Conservation (phyloP, 2,329 filamentous ascomycete genomes). For the Gliomastix tumulicola region DNA sequence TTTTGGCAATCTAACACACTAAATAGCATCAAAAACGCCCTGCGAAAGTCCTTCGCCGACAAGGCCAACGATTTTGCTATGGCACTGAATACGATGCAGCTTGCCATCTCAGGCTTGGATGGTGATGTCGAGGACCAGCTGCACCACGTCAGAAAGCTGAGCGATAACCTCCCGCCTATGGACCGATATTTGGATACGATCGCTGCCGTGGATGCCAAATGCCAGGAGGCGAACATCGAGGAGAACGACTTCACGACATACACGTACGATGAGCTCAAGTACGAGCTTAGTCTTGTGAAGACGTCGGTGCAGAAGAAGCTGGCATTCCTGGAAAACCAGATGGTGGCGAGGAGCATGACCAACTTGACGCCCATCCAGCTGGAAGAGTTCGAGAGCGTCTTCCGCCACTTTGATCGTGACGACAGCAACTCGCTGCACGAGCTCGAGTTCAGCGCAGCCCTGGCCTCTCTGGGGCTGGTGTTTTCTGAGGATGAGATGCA, state of each 20-base stretch:
- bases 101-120: conserved; percentile 94
- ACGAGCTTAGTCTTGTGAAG: conserved; percentile 87
- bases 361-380: conserved; percentile 97
- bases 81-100: conserved; percentile 87
- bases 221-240: conserved; percentile 94
- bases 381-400: conserved; percentile 97
- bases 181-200: conserved; percentile 88
- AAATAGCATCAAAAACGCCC: conserved; percentile 80
- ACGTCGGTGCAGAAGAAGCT: conserved; percentile 93
- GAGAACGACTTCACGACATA: conserved; percentile 99
- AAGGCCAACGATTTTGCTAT: conserved; percentile 98
- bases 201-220: conserved; percentile 77
- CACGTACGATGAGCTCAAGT: conserved; percentile 91
- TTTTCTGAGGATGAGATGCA: conserved; percentile 99
- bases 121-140: conserved; percentile 95
- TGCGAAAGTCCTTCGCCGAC: conserved; percentile 89
- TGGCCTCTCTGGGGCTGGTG: conserved; percentile 90
- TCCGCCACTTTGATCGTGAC: conserved; percentile 95
- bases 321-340: conserved; percentile 94
- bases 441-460: conserved; percentile 89
- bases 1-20: conserved; percentile 18
- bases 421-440: conserved; percentile 85
- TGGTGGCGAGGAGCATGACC: conserved; percentile 97
- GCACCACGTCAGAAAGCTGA: conserved; percentile 76
- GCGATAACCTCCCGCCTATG: conserved; percentile 79